Base-by-base conservation (phyloP, 2,329 filamentous ascomycete genomes). In the Alternaria ethzedia region DNA sequence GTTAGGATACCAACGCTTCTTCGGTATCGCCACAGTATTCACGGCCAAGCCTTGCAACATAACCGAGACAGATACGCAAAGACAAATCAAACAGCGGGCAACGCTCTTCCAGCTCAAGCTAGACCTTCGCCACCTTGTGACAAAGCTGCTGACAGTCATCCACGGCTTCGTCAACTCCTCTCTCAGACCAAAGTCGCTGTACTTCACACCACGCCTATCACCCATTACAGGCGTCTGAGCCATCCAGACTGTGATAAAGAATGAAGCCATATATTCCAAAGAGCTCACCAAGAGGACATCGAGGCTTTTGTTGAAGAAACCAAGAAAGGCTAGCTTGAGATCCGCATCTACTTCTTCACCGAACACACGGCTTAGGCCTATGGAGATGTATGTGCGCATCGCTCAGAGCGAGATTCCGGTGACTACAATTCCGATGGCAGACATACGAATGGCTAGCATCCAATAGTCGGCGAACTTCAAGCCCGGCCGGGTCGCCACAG, bases 81-180 rank as follows among this genome's bases (percentile, higher is more conserved):
- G 36, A 43, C 52, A 60, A 61, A 54, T n/a, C 17, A 61, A 36
- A 26, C 15, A 61, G 7, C 61, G 43, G 6, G 12, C 4, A 15
- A 61, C 32, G 21, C 57, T 64, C 9, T 26, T 54, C 32, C 49
- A 61, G 9, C 20, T 60, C 36, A 20, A 44, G 17, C 21, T 28
- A 7, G 44, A 57, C 5, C 32, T 32, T 13, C 46, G 15, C 21
- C 23, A 57, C n/a, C 57, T 17, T 11, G 11, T 44, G 17, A 10
- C 12, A 32, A 64, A 60, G 15, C 11, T 32, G 11, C n/a, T 12
- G 6, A 60, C 17, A 15, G 61, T 60, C 51, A 64, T 64, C 57
- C 61, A 64, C 13, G 57, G 57, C 51, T 64, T 64, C 9, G 57
- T 60, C 21, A 60, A 17, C 46, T 60, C 61, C 17, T 64, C 30